Percentiles rank a stretch among this genome's conserved stretches.
These are phyloP conservation scores for Lipomyces kockii DNA, from an alignment of 805 yeast genomes.

Conservation along the genomic window DNA sequence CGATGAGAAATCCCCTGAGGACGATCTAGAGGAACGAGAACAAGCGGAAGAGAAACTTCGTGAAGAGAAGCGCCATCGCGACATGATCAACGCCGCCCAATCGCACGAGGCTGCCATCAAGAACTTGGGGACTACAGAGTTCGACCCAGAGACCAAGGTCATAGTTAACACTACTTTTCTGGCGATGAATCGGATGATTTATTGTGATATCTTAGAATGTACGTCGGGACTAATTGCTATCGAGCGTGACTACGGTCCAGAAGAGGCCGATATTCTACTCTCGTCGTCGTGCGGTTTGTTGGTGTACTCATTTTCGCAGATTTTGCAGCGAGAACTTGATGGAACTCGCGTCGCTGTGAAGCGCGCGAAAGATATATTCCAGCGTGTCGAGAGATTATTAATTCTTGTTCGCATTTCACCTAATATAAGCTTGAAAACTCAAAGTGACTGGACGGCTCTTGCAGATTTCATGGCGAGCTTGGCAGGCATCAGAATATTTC, in stretches of 20 bases:
- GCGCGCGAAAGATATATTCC: neutral
- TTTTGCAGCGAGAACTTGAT: slow-evolving; percentile 18
- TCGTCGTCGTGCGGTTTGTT: slow-evolving; percentile 11
- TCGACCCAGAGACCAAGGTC: slow-evolving; percentile 10
- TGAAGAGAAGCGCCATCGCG: slow-evolving; percentile 2
- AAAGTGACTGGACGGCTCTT: slow-evolving; percentile 18
- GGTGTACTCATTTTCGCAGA: slow-evolving; percentile 10
- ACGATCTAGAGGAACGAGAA: neutral
- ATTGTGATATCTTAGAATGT: slow-evolving; percentile 2
- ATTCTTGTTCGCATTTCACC: slow-evolving; percentile 9
- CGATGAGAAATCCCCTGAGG: neutral
- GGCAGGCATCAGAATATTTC: slow-evolving; percentile 5
- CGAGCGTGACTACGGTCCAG: slow-evolving; percentile 27
- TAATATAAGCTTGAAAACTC: neutral
- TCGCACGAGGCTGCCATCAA: neutral
- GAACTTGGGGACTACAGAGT: neutral
- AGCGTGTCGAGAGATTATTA: slow-evolving; percentile 5
- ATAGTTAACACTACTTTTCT: slow-evolving; percentile 22
- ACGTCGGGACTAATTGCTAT: slow-evolving; percentile 12
- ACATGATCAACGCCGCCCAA: neutral
- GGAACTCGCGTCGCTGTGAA: slow-evolving; percentile 11
- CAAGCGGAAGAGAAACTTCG: neutral
- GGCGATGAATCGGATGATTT: slow-evolving; percentile 2
- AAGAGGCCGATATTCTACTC: slow-evolving; percentile 22
- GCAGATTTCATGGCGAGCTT: slow-evolving; percentile 16